phyloP scores from a whole-genome alignment of 805 yeast genomes.

The Saccharomycodes ludwigii region DNA sequence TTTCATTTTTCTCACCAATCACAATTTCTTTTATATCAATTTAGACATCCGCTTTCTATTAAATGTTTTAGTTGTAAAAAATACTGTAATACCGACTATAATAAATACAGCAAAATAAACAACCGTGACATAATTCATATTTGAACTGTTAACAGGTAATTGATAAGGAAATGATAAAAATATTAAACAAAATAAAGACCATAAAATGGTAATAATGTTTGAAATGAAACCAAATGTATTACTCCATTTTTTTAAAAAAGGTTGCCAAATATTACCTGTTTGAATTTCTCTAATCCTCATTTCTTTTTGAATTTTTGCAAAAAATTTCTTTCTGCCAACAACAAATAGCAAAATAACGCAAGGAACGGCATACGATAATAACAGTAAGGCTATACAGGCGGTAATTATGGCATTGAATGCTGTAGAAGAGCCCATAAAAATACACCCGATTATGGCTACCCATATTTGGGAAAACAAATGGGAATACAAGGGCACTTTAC shows the following conservation, averaged over 20 bases:
- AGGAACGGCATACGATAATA: constrained; percentile 48
- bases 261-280: too few species aligned
- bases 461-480: constrained; percentile 41
- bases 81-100: constrained; percentile 4
- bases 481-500: constrained; percentile 49
- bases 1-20: too few species aligned
- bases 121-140: constrained; percentile 44
- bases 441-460: constrained; percentile 44
- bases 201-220: constrained; percentile 31
- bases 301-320: constrained; percentile 2
- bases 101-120: constrained; percentile 25
- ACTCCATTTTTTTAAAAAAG: not conserved
- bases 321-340: constrained; percentile 31
- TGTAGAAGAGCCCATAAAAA: constrained; percentile 52
- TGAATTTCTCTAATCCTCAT: too few species aligned
- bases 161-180: constrained; percentile 42
- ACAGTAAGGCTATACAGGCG: constrained; percentile 47
- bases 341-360: constrained; percentile 32
- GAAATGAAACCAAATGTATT: constrained; percentile 4
- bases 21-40: too few species aligned
- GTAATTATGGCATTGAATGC: constrained; percentile 56
- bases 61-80: too few species aligned
- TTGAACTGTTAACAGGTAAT: constrained; percentile 37
- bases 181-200: constrained; percentile 37
- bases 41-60: too few species aligned